Conservation (phyloP, 169 alveolate genomes). For the Plasmodium adleri region DNA sequence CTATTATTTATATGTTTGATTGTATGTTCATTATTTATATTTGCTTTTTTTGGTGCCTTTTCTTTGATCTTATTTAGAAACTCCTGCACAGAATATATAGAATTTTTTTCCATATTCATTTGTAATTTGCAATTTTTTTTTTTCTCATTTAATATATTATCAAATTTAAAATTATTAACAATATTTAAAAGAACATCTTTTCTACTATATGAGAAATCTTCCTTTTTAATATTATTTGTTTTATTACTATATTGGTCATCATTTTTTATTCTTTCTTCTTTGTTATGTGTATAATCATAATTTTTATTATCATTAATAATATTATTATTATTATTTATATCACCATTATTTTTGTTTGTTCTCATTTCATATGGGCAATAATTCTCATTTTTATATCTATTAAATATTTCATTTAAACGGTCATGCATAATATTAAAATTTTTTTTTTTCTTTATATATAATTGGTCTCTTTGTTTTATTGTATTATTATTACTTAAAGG, state of each 20-base stretch:
- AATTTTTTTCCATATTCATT: slow-evolving; percentile 1
- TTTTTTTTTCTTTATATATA: slow-evolving; percentile 11
- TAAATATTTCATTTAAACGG: slow-evolving; percentile 23
- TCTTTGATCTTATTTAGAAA: slow-evolving; percentile 2
- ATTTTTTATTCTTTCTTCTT: neutral
- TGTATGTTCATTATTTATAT: neutral
- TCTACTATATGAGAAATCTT: neutral
- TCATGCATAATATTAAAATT: neutral
- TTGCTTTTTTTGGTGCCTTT: neutral
- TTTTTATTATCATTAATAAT: slow-evolving; percentile 4
- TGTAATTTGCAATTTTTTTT: slow-evolving; percentile 32
- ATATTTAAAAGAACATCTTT: slow-evolving; percentile 30
- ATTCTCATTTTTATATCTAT: slow-evolving; percentile 21
- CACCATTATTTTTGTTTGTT: neutral
- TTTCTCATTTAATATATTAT: slow-evolving; percentile 42
- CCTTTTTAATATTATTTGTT: neutral
- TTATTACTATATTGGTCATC: slow-evolving; percentile 28
- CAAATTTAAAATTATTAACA: slow-evolving; percentile 44
- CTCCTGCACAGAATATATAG: neutral
- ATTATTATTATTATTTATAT: neutral
- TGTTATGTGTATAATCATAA: neutral
- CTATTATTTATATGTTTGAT: neutral
- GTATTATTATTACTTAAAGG: slow-evolving; percentile 14
- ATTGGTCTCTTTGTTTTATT: neutral
- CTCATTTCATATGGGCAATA: too few relatives aligned